Percentiles rank a stretch among this genome's conserved stretches.
Evolutionary conservation across 805 yeast genomes (phyloP).

Genomic region (Zygoascus ofunaensis): DNA sequence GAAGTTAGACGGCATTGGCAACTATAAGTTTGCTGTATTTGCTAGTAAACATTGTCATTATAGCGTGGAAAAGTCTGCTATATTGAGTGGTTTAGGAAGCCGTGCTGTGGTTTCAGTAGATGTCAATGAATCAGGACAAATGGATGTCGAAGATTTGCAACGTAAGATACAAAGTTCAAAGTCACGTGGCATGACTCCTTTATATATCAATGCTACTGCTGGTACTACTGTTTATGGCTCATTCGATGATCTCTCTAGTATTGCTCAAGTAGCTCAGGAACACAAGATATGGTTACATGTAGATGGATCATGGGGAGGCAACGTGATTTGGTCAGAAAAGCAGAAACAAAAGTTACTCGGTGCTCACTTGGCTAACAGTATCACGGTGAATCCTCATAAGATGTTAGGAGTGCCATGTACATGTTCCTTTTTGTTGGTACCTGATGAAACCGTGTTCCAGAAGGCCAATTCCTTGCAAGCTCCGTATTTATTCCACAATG

Average conservation of each 20-base stretch:
- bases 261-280: conserved; percentile 44
- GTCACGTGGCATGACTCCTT: conserved; percentile 54
- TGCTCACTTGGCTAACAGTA: conserved; percentile 56
- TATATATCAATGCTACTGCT: conserved; percentile 74
- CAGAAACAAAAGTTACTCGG: conserved; percentile 47
- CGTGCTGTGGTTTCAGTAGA: conserved; percentile 52
- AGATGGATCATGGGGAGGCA: conserved; percentile 92
- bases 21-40: conserved; percentile 54
- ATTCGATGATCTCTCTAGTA: conserved; percentile 55
- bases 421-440: conserved; percentile 62
- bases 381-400: conserved; percentile 79
- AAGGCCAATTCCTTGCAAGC: conserved; percentile 69
- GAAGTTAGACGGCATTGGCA: conserved; percentile 47
- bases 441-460: conserved; percentile 56
- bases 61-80: conserved; percentile 74
- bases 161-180: conserved; percentile 36
- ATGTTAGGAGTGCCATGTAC: conserved; percentile 75
- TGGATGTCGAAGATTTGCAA: conserved; percentile 44
- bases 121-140: conserved; percentile 46
- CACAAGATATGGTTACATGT: conserved; percentile 68
- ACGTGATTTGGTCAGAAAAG: conserved; percentile 53
- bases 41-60: conserved; percentile 69
- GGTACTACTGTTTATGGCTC: conserved; percentile 87
- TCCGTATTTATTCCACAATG: conserved; percentile 67
- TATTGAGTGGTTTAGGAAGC: conserved; percentile 63